These are phyloP conservation scores for Candida orba DNA, from an alignment of 805 yeast genomes.

Conservation along the genomic window DNA sequence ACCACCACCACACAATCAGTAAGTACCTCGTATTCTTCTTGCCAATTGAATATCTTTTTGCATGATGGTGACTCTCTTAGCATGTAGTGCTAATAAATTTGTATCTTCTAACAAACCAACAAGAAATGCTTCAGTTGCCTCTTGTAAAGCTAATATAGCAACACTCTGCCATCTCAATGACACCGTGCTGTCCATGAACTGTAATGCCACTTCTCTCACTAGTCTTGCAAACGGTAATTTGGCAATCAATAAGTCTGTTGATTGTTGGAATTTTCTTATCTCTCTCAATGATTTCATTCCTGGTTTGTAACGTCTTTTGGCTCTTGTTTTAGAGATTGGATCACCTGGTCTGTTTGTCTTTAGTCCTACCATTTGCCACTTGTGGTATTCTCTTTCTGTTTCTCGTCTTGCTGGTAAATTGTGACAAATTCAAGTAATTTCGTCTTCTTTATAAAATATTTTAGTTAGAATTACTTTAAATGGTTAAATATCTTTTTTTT, in stretches of 20 bases:
- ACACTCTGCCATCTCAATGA: conserved; percentile 67
- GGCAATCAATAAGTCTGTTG: conserved; percentile 59
- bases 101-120: conserved; percentile 73
- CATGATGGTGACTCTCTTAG: conserved; percentile 80
- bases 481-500: no score
- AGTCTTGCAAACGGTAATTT: conserved; percentile 74
- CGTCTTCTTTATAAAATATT: no score
- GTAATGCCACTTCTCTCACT: conserved; percentile 65
- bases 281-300: conserved; percentile 64
- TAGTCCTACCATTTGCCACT: neutral
- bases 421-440: no score
- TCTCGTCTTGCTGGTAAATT: no score
- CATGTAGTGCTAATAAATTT: conserved; percentile 70
- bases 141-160: conserved; percentile 72
- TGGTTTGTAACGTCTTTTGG: conserved; percentile 48
- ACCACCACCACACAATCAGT: conserved; percentile 1
- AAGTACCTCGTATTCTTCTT: conserved; percentile 59
- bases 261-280: conserved; percentile 58
- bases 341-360: conserved; percentile 48
- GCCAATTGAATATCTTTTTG: conserved; percentile 78
- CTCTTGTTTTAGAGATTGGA: conserved; percentile 33
- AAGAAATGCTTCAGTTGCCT: conserved; percentile 72
- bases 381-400: no score
- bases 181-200: conserved; percentile 32
- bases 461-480: no score